Evolutionary conservation across 192 early-diverging fungal genomes (phyloP).

Genomic region (Geranomyces variabilis): DNA sequence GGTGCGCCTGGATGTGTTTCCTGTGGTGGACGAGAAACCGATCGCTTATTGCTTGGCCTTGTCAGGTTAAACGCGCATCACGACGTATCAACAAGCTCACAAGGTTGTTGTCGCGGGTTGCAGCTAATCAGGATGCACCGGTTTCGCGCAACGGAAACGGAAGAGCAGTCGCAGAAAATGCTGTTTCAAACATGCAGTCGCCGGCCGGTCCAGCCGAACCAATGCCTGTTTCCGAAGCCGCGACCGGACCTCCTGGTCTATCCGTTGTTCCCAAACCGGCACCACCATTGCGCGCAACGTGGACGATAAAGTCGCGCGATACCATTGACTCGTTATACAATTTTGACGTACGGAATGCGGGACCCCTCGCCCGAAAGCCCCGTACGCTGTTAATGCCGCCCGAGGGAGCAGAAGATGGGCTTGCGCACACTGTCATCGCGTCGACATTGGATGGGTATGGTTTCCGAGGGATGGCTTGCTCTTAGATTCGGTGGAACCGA

Average conservation of each 20-base stretch:
- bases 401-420: background rate
- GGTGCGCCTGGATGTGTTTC: background rate
- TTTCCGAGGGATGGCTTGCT: background rate
- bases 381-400: conserved; percentile 21
- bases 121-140: background rate
- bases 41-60: background rate
- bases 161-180: background rate
- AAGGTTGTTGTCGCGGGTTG: conserved; percentile 1
- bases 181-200: background rate
- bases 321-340: conserved; percentile 10
- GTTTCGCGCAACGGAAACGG: background rate
- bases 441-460: conserved; percentile 21
- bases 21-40: background rate
- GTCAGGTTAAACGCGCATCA: conserved; percentile 8
- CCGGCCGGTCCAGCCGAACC: background rate
- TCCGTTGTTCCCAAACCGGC: background rate
- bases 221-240: too few species aligned
- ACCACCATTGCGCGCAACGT: background rate
- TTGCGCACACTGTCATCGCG: conserved; percentile 17
- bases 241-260: background rate
- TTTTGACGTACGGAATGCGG: background rate
- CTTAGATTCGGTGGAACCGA: background rate
- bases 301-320: background rate
- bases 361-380: conserved; percentile 16
- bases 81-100: conserved; percentile 21